A percentile compares a stretch with the other conserved stretches of the same genome.
Evolutionary conservation across 1,284 basidiomycete genomes (phyloP).

Genomic region (Erythrobasidium hasegawianum): DNA sequence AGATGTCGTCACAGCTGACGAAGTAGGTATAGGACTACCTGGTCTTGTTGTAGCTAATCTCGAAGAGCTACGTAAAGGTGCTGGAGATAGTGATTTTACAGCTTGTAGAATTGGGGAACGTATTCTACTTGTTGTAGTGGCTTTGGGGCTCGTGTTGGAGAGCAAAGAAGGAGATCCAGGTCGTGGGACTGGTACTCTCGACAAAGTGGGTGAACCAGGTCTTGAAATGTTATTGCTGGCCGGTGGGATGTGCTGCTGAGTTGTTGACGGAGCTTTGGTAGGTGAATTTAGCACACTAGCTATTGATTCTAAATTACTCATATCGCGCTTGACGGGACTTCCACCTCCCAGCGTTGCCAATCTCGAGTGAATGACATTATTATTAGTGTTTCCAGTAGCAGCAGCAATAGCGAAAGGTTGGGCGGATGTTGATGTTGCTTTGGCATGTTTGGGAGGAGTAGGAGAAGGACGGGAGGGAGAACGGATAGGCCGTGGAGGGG

Average conservation of each 20-base stretch:
- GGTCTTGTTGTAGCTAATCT: not conserved
- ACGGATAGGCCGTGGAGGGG: conserved; percentile 19
- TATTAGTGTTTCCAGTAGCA: no score
- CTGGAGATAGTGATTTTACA: not conserved
- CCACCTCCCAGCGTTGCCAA: not conserved
- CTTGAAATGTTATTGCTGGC: no score
- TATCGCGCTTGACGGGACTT: conserved; percentile 26
- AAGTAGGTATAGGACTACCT: not conserved
- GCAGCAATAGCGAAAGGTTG: no score
- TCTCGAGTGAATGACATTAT: no score
- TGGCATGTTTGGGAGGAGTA: not conserved
- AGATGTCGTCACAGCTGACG: no score
- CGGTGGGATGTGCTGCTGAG: no score
- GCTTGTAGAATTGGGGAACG: not conserved
- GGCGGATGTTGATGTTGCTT: no score
- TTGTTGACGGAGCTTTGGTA: not conserved
- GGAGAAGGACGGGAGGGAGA: conserved; percentile 19
- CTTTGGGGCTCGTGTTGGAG: no score
- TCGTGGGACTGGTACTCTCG: not conserved
- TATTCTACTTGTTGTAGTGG: not conserved
- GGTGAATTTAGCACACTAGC: conserved; percentile 25
- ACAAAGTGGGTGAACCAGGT: conserved; percentile 11
- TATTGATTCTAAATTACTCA: conserved; percentile 30
- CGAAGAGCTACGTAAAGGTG: not conserved
- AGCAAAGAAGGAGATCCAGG: conserved; percentile 6